Conservation (phyloP, 2,329 filamentous ascomycete species). For the Chrysosporium queenslandicum region DNA sequence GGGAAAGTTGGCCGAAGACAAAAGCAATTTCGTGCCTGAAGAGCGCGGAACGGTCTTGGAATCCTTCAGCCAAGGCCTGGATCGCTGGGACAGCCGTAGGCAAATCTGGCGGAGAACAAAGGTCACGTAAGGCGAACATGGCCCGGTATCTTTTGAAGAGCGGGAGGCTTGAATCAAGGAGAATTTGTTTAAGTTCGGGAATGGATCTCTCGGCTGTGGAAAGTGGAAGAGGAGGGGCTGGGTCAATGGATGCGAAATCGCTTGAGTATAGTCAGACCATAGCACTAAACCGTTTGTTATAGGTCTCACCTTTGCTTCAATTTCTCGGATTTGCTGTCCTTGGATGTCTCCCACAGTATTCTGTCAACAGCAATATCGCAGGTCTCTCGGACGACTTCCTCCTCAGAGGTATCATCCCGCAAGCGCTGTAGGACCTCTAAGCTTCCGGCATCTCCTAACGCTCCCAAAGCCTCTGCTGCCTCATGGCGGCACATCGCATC, state of each 20-base stretch:
- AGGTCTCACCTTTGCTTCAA: constrained; percentile 64
- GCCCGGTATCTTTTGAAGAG: constrained; percentile 91
- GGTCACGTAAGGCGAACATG: constrained; percentile 94
- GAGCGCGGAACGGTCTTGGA: constrained; percentile 75
- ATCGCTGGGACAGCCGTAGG: constrained; percentile 84
- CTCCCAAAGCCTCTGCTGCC: constrained; percentile 87
- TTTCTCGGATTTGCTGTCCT: constrained; percentile 61
- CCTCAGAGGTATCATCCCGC: constrained; percentile 65
- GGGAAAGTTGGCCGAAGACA: constrained; percentile 90
- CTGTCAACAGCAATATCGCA: constrained; percentile 94
- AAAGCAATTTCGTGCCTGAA: constrained; percentile 98
- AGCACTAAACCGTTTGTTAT: background rate
- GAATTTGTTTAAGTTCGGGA: constrained; percentile 59
- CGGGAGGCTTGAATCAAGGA: constrained; percentile 68
- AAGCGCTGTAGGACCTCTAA: constrained; percentile 62
- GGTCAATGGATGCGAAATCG: constrained; percentile 91
- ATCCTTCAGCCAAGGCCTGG: constrained; percentile 71
- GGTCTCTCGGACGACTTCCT: constrained; percentile 78
- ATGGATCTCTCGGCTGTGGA: constrained; percentile 54
- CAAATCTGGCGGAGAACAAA: constrained; percentile 84
- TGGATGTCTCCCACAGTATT: constrained; percentile 83
- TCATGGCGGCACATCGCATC: constrained; percentile 95
- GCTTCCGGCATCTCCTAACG: constrained; percentile 65
- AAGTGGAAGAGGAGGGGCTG: constrained; percentile 76
- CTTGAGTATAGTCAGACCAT: constrained; percentile 40